These are phyloP conservation scores for Rhinocladiella similis DNA, from an alignment of 2,329 filamentous ascomycete genomes.

Conservation along the genomic window DNA sequence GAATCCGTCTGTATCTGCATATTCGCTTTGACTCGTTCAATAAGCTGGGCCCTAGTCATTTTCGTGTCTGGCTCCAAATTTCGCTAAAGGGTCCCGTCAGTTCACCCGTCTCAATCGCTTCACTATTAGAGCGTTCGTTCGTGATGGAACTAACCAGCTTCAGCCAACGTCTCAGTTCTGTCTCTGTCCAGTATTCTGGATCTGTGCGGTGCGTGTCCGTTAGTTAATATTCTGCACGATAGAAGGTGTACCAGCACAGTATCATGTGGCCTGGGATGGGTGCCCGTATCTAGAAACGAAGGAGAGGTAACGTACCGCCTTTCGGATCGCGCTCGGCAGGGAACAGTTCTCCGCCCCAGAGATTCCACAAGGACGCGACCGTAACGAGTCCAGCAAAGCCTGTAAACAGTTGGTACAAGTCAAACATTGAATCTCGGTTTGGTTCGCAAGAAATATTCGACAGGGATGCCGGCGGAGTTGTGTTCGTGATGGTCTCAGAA, in stretches of 20 bases:
- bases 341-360: slow-evolving; percentile 85
- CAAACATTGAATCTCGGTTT: no score
- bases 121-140: neutral
- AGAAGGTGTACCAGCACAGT: neutral
- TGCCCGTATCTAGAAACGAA: no score
- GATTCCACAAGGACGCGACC: slow-evolving; percentile 77
- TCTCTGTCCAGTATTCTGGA: slow-evolving; percentile 71
- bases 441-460: no score
- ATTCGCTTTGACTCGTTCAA: slow-evolving; percentile 70
- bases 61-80: slow-evolving; percentile 61
- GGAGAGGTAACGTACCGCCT: slow-evolving; percentile 68
- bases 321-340: slow-evolving; percentile 73
- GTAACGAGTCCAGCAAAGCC: slow-evolving; percentile 81
- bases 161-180: slow-evolving; percentile 80
- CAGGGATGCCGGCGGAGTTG: neutral
- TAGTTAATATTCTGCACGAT: no score
- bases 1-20: slow-evolving; percentile 38
- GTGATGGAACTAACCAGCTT: slow-evolving; percentile 56
- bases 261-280: no score
- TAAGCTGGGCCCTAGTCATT: slow-evolving; percentile 62
- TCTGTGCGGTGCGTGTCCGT: slow-evolving; percentile 42
- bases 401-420: slow-evolving; percentile 35
- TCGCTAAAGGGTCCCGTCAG: no score
- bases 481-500: no score
- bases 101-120: no score